Evolutionary conservation across 1,139 yeast species (phyloP).

Genomic region (Suhomyces terraborum): DNA sequence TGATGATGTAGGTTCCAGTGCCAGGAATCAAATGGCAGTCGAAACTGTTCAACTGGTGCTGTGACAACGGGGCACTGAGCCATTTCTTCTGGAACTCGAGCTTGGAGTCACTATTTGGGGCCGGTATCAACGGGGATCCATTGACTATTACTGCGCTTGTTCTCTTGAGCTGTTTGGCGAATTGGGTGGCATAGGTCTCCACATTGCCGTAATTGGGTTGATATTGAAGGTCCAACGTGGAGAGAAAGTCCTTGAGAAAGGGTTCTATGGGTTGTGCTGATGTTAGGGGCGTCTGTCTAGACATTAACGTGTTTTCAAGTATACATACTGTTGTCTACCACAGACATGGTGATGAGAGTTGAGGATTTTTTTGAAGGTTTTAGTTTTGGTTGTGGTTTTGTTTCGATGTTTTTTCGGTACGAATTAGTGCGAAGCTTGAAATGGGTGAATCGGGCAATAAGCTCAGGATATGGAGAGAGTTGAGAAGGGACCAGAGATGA

Average conservation of each 20-base stretch:
- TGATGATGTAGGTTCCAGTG: constrained; percentile 54
- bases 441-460: no score
- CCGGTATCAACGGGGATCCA: constrained; percentile 59
- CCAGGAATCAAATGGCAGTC: constrained; percentile 78
- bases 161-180: constrained; percentile 50
- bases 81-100: constrained; percentile 65
- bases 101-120: constrained; percentile 44
- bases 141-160: constrained; percentile 58
- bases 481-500: no score
- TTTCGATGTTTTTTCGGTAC: neutral
- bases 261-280: constrained; percentile 50
- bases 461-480: no score
- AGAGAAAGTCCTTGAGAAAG: constrained; percentile 41
- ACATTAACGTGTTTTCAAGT: neutral
- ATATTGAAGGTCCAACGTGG: constrained; percentile 42
- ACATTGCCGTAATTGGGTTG: constrained; percentile 35
- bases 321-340: constrained; percentile 31
- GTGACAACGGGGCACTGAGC: constrained; percentile 61
- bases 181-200: constrained; percentile 53
- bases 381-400: neutral
- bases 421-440: no score
- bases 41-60: constrained; percentile 61
- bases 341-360: constrained; percentile 6
- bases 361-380: constrained; percentile 1
- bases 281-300: constrained; percentile 9